Conservation (phyloP, 257 asterid species). For the Solanum tarijense region DNA sequence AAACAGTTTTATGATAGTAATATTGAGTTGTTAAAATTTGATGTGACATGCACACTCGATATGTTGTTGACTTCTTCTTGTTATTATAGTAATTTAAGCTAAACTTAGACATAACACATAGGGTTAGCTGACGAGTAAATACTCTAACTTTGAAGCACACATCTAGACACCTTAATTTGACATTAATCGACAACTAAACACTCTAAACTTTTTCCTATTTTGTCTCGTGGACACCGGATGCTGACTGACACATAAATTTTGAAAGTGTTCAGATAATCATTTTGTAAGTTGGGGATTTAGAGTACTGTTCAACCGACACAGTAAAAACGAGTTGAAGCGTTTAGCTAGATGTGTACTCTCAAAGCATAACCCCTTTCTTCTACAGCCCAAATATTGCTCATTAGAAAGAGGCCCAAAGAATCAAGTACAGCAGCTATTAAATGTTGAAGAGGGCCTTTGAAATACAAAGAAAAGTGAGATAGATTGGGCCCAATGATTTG, state of each 20-base stretch:
- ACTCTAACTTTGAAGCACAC: accelerated
- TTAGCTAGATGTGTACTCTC: background rate
- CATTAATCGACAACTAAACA: accelerated
- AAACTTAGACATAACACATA: background rate
- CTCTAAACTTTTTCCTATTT: accelerated
- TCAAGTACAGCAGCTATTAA: background rate
- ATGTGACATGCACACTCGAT: background rate
- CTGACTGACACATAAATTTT: background rate
- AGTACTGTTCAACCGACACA: background rate
- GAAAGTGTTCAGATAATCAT: accelerated
- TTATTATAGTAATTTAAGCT: background rate
- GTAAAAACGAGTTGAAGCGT: background rate
- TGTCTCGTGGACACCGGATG: accelerated
- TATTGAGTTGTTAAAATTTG: background rate
- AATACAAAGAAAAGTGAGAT: background rate
- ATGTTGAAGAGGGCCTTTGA: background rate
- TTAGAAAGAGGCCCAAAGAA: background rate
- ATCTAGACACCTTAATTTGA: accelerated
- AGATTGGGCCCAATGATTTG: background rate
- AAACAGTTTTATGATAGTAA: background rate
- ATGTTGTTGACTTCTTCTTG: background rate
- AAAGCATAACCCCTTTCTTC: background rate
- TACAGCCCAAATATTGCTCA: background rate
- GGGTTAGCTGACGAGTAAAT: accelerated
- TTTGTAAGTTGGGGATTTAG: background rate